Evolutionary conservation across 108 stramenopile species (phyloP).

Genomic region (Pseudonitzschia multistriata): DNA sequence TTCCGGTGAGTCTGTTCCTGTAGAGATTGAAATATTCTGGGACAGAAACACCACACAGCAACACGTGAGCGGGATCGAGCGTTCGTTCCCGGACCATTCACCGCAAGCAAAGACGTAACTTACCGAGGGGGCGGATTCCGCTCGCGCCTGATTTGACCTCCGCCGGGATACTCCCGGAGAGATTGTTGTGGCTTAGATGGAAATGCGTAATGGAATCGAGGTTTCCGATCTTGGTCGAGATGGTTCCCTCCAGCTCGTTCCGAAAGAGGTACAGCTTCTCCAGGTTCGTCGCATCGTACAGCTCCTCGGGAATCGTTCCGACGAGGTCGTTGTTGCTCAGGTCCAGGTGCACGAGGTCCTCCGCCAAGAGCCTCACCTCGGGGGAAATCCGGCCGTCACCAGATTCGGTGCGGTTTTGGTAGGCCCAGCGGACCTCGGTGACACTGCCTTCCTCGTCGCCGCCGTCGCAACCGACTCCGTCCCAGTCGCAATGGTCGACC

Average conservation of each 20-base stretch:
- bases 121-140: conserved; percentile 15
- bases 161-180: conserved; percentile 25
- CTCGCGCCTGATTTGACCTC: conserved; percentile 11
- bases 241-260: conserved; percentile 29
- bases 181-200: conserved; percentile 22
- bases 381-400: conserved; percentile 3
- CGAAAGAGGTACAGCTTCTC: conserved; percentile 19
- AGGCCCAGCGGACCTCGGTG: conserved; percentile 24
- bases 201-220: conserved; percentile 19
- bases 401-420: neutral
- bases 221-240: conserved; percentile 17
- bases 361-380: conserved; percentile 8
- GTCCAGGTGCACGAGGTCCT: conserved; percentile 17
- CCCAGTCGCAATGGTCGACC: conserved; percentile 44
- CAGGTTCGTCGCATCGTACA: conserved; percentile 16
- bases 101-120: too few species aligned
- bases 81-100: too few species aligned
- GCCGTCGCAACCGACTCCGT: conserved; percentile 57
- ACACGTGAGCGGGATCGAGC: neutral
- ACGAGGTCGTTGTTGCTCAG: conserved; percentile 13
- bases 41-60: neutral
- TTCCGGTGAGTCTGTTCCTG: conserved; percentile 37
- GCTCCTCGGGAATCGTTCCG: conserved; percentile 25
- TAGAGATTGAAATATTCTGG: conserved; percentile 35
- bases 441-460: conserved; percentile 37